Conservation (phyloP, 202 grass and related monocot genomes). For the Eragrostis tef region DNA sequence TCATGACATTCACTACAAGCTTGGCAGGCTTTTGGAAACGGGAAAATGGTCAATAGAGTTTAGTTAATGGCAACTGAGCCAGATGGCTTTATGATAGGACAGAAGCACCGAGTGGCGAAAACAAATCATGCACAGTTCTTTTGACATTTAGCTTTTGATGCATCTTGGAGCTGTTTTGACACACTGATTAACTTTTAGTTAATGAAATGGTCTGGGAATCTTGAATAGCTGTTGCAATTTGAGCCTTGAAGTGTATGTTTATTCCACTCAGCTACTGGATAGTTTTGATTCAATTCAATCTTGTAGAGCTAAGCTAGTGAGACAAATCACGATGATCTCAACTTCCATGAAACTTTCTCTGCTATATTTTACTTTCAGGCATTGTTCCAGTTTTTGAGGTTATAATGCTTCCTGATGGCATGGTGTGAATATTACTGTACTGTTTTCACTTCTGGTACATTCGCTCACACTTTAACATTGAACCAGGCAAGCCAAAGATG, state of each 20-base stretch:
- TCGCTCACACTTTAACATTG: constrained; percentile 38
- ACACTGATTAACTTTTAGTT: background rate
- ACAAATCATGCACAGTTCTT: background rate
- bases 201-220: background rate
- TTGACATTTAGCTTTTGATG: background rate
- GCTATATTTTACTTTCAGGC: constrained; percentile 32
- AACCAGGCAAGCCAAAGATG: constrained; percentile 92
- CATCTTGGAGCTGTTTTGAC: background rate
- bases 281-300: background rate
- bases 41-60: background rate
- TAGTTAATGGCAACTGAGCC: constrained; percentile 10
- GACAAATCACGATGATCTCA: constrained; percentile 32
- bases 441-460: constrained; percentile 5
- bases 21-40: background rate
- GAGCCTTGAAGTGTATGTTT: constrained; percentile 20
- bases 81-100: background rate
- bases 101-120: background rate
- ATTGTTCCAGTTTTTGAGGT: background rate
- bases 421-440: background rate
- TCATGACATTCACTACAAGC: constrained; percentile 5
- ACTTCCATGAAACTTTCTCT: constrained; percentile 40
- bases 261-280: background rate
- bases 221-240: constrained; percentile 21
- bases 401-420: constrained; percentile 7
- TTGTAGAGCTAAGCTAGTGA: background rate